phyloP scores from a whole-genome alignment of 2,329 filamentous ascomycete genomes.

The Colletotrichum orchidophilum region DNA sequence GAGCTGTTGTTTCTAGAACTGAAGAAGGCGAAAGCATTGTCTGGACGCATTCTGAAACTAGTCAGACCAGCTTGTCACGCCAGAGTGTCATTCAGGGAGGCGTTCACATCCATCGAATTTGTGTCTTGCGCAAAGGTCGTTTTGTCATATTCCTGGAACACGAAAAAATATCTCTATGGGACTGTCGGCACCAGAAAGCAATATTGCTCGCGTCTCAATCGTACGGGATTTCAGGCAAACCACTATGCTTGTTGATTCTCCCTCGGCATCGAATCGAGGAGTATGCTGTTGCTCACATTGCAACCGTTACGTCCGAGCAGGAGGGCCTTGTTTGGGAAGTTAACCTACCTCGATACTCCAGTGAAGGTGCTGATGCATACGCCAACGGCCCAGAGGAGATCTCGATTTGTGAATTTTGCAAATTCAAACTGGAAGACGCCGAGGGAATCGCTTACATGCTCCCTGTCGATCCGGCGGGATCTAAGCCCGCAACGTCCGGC shows the following conservation, averaged over 20 bases:
- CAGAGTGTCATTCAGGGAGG: slow-evolving; percentile 74
- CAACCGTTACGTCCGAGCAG: slow-evolving; percentile 83
- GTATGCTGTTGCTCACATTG: slow-evolving; percentile 73
- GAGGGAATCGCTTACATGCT: slow-evolving; percentile 74
- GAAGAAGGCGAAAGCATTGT: slow-evolving; percentile 81
- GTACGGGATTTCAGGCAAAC: slow-evolving; percentile 73
- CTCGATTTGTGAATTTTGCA: slow-evolving; percentile 72
- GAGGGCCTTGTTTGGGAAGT: slow-evolving; percentile 86
- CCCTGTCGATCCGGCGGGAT: slow-evolving; percentile 87
- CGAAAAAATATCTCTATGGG: slow-evolving; percentile 79
- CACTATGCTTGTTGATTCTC: slow-evolving; percentile 81
- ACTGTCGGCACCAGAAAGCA: slow-evolving; percentile 71
- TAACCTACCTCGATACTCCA: slow-evolving; percentile 61
- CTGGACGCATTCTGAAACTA: slow-evolving; percentile 74
- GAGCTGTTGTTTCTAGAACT: slow-evolving; percentile 83
- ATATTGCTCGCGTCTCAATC: slow-evolving; percentile 64
- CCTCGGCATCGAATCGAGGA: slow-evolving; percentile 68
- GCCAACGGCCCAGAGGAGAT: slow-evolving; percentile 46
- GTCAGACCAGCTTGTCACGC: slow-evolving; percentile 66
- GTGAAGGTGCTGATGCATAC: slow-evolving; percentile 36
- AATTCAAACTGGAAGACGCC: slow-evolving; percentile 71
- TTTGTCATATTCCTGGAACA: slow-evolving; percentile 85
- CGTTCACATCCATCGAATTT: slow-evolving; percentile 82
- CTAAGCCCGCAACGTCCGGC: slow-evolving; percentile 74
- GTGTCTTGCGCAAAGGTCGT: slow-evolving; percentile 78